Evolutionary conservation across 2,329 filamentous ascomycete species (phyloP).

Genomic region (Neonectria hederae): DNA sequence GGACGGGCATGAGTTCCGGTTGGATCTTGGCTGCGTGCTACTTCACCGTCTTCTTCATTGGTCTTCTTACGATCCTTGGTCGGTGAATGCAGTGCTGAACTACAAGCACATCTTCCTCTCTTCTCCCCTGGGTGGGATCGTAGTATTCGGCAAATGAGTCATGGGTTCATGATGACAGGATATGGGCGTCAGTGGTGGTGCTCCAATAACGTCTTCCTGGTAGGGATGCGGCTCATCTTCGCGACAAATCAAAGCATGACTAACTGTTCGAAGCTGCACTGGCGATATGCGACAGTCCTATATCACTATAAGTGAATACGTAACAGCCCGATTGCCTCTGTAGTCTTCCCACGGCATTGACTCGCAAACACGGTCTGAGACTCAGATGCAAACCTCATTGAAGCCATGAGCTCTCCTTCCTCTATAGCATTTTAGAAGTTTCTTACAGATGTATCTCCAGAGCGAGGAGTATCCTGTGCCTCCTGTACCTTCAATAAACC

Average conservation of each 20-base stretch:
- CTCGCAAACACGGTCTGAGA: neutral
- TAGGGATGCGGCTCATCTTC: neutral
- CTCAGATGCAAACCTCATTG: neutral
- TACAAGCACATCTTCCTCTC: neutral
- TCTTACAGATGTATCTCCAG: neutral
- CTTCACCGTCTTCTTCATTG: conserved; percentile 1
- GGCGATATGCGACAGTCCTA: neutral
- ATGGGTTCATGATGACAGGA: neutral
- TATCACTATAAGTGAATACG: neutral
- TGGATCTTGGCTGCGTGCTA: neutral
- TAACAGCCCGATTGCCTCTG: neutral
- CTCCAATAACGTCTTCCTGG: neutral
- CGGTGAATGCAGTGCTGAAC: neutral
- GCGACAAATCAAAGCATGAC: neutral
- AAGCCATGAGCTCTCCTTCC: neutral
- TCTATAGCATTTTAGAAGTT: neutral
- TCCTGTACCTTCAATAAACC: neutral
- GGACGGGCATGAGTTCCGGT: conserved; percentile 14
- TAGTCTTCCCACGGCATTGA: neutral
- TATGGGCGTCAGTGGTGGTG: neutral
- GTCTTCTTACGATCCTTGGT: neutral
- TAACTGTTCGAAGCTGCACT: neutral
- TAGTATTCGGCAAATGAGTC: neutral
- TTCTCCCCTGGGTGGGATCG: neutral
- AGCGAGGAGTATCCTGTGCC: no score